Evolutionary conservation across 2,329 filamentous ascomycete genomes (phyloP).

Genomic region (Nectriaceae sp.): DNA sequence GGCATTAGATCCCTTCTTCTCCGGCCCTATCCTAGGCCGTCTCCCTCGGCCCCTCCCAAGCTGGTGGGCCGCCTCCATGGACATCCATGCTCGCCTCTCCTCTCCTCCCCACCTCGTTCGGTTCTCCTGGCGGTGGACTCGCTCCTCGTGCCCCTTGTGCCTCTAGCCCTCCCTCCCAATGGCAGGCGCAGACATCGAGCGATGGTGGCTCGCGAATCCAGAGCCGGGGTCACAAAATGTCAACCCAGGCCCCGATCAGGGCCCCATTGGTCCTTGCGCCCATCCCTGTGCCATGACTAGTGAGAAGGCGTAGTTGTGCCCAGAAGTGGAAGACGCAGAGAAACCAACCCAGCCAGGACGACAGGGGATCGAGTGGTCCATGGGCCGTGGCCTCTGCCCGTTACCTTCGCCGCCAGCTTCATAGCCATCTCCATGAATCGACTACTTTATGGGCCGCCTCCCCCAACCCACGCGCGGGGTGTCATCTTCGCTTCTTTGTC

Average conservation of each 20-base stretch:
- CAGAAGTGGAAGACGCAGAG: constrained; percentile 26
- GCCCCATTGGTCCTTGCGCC: constrained; percentile 27
- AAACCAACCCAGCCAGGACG: constrained; percentile 15
- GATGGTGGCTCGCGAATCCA: constrained; percentile 17
- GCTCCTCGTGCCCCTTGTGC: not conserved
- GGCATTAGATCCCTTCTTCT: constrained; percentile 1
- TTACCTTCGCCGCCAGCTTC: constrained; percentile 21
- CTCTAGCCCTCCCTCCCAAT: constrained; percentile 22
- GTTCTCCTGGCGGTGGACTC: not conserved
- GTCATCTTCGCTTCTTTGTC: constrained; percentile 13
- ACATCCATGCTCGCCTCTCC: not conserved
- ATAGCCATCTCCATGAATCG: constrained; percentile 22
- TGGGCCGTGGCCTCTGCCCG: constrained; percentile 4
- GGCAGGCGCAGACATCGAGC: constrained; percentile 15
- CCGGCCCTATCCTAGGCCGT: not conserved
- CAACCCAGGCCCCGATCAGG: constrained; percentile 16
- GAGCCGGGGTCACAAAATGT: constrained; percentile 19
- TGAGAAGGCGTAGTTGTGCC: constrained; percentile 13
- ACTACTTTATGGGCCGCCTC: constrained; percentile 32
- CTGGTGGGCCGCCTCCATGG: not conserved
- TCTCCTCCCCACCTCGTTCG: not conserved
- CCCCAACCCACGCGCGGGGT: constrained; percentile 25
- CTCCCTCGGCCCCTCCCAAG: not conserved
- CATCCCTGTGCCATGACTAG: constrained; percentile 20
- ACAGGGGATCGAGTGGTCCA: constrained; percentile 16